Base-by-base conservation (phyloP, 306 rosid species). In the Pterocarpus macrocarpus region DNA sequence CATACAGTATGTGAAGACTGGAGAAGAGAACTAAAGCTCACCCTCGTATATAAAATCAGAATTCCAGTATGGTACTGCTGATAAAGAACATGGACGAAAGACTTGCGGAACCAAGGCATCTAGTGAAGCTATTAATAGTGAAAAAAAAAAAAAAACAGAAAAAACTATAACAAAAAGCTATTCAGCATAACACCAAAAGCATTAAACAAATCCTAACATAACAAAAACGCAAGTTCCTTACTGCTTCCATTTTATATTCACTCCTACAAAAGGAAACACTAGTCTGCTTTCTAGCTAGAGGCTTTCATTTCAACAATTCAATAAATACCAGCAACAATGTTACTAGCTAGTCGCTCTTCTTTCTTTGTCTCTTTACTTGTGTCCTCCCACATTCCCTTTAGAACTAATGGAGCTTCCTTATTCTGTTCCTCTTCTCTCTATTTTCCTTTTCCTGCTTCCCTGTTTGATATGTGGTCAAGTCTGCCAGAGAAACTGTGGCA, bases 401-500 rank as follows among this genome's bases (percentile, higher is more conserved):
- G 57, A 22, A 81, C 69, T 80, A 87, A 87, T 87, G 88, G 70
- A 81, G 33, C 65, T 43, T 17, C 69, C 85, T 50, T 30, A 16
- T 69, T 80, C 79, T 53, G 0, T 77, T 28, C 75, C 68, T 67
- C 65, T 63, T 69, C 73, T 73, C 64, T 64, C 79, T 78, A 5
- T 83, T 76, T 58, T 64, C 82, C 70, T 87, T 64, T 33, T 84
- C 80, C 65, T 86, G 1, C 53, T 85, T 61, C 76, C 89, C 14
- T 44, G 73, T 62, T n/a, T 66, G 47, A 71, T 76, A 72, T 69
- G 83, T 28, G 64, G 89, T 70, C 98, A 94, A 86, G 58, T 81
- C 43, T 94, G 98, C 89, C 92, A 78, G 57, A 87, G 83, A 88
- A 80, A 80, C 76, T 94, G 97, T 59, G 93, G 92, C 45, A 84